Base-by-base conservation (phyloP, 441 rosid species). In the Euphorbia schlechtendalii region DNA sequence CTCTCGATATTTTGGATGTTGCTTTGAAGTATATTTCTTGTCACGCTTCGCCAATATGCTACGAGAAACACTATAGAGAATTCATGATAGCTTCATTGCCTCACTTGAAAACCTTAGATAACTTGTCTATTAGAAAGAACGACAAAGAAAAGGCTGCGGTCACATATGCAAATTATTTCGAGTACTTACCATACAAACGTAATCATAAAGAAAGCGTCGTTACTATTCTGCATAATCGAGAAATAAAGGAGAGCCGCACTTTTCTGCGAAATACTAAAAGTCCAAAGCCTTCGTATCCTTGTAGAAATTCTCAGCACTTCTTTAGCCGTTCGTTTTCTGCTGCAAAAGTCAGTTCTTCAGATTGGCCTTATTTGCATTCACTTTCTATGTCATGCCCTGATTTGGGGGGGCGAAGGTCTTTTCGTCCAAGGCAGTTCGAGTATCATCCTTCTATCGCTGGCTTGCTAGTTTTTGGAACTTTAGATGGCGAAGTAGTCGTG, bases 351-450 rank as follows among this genome's bases (percentile, higher is more conserved):
- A 93, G 89, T 52, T 86, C 91, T 11, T 83, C 92, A 46, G 69
- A 91, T 38, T 86, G 87, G 95, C 96, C 98, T 57, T 77, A 73
- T 49, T 69, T 88, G 81, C 91, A 79, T 69, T 73, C 95, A 11
- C 83, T 93, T 66, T 78, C 91, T 24, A 64, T 76, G 63, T 78
- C 82, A 27, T 72, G 82, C 64, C 63, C 69, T 30, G 70, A 71
- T 59, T 62, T 64, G 41, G 83, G 78, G 59, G 84, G 78, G 73
- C 74, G 52, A 51, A 68, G 63, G 77, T n/a, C n/a, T 67, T 80
- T 87, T 59, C 83, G 95, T 70, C 97, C 96, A 5, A 85, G 97
- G 83, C 97, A 93, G 71, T 90, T 93, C 70, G 97, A 93, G 75
- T 93, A 90, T 78, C 95, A 93, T 78, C 96, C 97, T 21, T 69